These are phyloP conservation scores for Pelargonium cotyledonis DNA, from an alignment of 441 rosid species.

Conservation along the genomic window DNA sequence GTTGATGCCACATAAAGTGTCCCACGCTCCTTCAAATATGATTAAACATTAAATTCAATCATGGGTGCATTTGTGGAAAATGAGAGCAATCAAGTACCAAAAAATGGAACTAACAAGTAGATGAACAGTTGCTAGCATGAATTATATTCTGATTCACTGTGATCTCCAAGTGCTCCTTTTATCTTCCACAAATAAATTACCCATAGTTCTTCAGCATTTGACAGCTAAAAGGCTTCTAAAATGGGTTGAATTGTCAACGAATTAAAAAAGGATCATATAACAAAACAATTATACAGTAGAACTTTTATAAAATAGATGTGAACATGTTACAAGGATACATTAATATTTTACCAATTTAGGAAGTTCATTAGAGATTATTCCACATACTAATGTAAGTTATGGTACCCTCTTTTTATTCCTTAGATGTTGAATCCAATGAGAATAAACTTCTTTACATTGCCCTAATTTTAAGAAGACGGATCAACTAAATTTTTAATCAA, in stretches of 20 bases:
- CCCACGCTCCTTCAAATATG: conserved; percentile 37
- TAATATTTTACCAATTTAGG: background rate
- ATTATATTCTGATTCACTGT: too few relatives aligned
- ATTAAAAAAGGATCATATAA: background rate
- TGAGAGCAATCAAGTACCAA: background rate
- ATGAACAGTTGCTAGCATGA: background rate
- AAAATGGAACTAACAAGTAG: background rate
- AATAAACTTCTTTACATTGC: background rate
- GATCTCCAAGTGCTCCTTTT: too few relatives aligned
- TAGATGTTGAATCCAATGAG: background rate
- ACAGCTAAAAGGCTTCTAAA: background rate
- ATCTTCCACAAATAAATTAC: background rate
- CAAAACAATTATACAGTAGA: conserved; percentile 1
- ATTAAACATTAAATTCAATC: conserved; percentile 12
- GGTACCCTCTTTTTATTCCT: background rate
- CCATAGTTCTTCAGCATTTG: background rate
- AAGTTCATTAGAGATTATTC: background rate
- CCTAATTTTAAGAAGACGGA: background rate
- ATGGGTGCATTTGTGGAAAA: background rate
- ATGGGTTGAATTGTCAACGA: background rate
- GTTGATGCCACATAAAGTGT: conserved; percentile 76
- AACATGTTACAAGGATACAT: background rate
- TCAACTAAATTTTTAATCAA: background rate
- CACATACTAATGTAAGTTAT: background rate
- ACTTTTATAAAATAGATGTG: background rate